phyloP scores from a whole-genome alignment of 2,329 filamentous ascomycete genomes.

The Colletotrichum eleusines region DNA sequence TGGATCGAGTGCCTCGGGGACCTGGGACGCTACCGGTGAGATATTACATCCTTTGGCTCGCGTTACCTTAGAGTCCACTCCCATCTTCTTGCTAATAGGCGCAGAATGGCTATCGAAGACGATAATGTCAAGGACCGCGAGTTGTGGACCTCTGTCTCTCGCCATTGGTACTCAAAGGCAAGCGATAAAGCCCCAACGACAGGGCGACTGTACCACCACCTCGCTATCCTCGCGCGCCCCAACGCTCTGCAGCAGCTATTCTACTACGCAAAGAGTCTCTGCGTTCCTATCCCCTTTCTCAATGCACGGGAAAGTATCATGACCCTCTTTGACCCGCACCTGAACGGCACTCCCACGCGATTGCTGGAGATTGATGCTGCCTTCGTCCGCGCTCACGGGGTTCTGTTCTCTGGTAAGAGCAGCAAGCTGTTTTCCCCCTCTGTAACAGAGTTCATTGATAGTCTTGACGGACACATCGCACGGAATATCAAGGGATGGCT shows the following conservation, averaged over 20 bases:
- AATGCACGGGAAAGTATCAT: conserved; percentile 79
- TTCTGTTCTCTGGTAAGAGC: too few species aligned
- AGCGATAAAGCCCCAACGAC: conserved; percentile 81
- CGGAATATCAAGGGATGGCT: conserved; percentile 64
- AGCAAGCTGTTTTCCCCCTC: too few species aligned
- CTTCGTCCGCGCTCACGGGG: too few species aligned
- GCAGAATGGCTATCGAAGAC: conserved; percentile 87
- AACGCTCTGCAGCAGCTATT: conserved; percentile 78
- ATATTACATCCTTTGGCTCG: too few species aligned
- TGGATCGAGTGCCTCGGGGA: too few species aligned
- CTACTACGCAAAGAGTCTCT: conserved; percentile 78
- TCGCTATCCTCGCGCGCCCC: conserved; percentile 81
- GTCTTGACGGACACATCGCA: conserved; percentile 70
- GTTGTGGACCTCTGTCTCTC: conserved; percentile 83
- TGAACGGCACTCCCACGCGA: conserved; percentile 44
- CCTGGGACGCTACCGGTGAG: too few species aligned
- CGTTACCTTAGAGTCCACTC: too few species aligned
- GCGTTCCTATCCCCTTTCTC: conserved; percentile 73
- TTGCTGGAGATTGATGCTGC: conserved; percentile 5
- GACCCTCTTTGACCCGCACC: conserved; percentile 74
- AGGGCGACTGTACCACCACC: conserved; percentile 87
- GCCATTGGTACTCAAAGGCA: conserved; percentile 87
- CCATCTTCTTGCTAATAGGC: too few species aligned
- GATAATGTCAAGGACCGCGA: conserved; percentile 80
- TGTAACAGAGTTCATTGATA: too few species aligned